Evolutionary conservation across 2,329 filamentous ascomycete species (phyloP).

Genomic region (Xylaria digitata): DNA sequence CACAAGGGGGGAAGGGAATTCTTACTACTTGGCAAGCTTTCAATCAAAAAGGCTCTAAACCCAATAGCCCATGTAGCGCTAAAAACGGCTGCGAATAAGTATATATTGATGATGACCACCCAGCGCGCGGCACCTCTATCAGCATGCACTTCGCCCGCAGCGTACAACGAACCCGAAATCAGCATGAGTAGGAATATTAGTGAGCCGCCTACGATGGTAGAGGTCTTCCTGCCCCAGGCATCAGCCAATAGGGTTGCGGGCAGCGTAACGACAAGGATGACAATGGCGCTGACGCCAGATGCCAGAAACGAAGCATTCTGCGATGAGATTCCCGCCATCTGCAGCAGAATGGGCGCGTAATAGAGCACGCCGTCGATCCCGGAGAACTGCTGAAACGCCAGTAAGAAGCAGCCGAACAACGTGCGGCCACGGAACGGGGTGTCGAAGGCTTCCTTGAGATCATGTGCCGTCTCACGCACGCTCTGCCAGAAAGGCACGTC

Average conservation of each 20-base stretch:
- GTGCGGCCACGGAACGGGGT: conserved; percentile 58
- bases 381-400: conserved; percentile 68
- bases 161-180: conserved; percentile 64
- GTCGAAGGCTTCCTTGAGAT: conserved; percentile 52
- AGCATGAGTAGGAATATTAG: conserved; percentile 63
- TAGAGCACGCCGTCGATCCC: conserved; percentile 68
- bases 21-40: conserved; percentile 63
- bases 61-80: conserved; percentile 64
- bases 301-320: conserved; percentile 49
- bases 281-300: conserved; percentile 44
- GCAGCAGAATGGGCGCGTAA: conserved; percentile 70
- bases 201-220: conserved; percentile 64
- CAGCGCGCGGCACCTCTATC: conserved; percentile 56
- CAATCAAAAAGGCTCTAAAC: conserved; percentile 58
- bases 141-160: conserved; percentile 54
- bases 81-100: conserved; percentile 60
- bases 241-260: conserved; percentile 65
- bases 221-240: conserved; percentile 65
- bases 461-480: conserved; percentile 46
- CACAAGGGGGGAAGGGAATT: background rate
- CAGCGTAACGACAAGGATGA: conserved; percentile 45
- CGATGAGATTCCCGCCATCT: conserved; percentile 67
- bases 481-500: conserved; percentile 48
- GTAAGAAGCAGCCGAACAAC: conserved; percentile 65
- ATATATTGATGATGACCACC: conserved; percentile 64